Evolutionary conservation across 2,329 filamentous ascomycete species (phyloP), one percentile per base, ranked within the genome.

Genomic region (Dendrostoma leiphaemia): DNA sequence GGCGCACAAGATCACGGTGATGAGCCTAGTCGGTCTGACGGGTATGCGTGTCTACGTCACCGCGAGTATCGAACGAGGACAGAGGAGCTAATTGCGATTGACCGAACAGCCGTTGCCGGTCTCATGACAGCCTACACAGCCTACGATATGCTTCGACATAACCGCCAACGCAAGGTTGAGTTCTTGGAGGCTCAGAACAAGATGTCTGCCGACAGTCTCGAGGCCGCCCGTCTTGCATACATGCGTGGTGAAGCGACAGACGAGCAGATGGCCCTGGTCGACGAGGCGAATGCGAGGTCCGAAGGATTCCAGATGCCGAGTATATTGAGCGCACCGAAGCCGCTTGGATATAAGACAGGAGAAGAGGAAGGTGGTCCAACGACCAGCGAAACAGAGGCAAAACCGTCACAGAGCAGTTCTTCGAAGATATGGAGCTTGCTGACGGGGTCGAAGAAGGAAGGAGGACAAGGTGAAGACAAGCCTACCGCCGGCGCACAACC

Each of bases 81-180:
- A 32, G 32, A 17, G 13, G 13, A 31, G 41, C 55, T 59, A 44
- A 58, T 12, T 45, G 23, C 10, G 6, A 19, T 35, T 38, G 51
- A 15, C n/a, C 48, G 19, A 17, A 50, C 56, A 83, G 81, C 73
- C 47, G 72, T 84, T 57, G 80, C 80, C 57, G 74, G 76, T 60
- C 71, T 84, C 26, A 73, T 82, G 37, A 83, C 80, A 51, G 70
- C 77, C 58, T 85, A 84, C 72, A 82, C 82, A 32, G 78, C 81
- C 17, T 78, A 74, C 71, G 82, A 85, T 68, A 85, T 85, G 82
- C 73, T 84, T 57, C 72, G 75, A 51, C 80, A 81, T 69, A 85
- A 85, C 74, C 78, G 78, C 63, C 77, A 79, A 69, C 80, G 81
- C 63, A 81, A 80, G 64, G 71, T 69, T 64, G 82, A 85, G 67